A percentile compares a stretch with the other conserved stretches of the same genome.
phyloP scores from a whole-genome alignment of 495 filamentous ascomycete species.

The Poronia punctata region DNA sequence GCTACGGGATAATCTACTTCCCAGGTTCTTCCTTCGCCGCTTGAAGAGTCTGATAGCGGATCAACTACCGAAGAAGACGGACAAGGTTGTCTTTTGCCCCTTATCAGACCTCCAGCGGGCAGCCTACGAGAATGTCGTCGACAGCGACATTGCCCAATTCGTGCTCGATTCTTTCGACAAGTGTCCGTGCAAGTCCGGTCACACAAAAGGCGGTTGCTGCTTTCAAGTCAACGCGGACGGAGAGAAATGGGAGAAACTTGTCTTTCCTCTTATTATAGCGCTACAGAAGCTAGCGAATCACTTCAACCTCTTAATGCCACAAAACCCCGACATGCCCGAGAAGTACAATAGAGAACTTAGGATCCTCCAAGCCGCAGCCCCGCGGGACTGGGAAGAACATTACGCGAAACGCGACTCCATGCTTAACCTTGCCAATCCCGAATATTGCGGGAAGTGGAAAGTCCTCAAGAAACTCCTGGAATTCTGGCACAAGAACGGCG shows the following conservation, averaged over 20 bases:
- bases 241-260: conserved; percentile 63
- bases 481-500: conserved; percentile 83
- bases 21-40: conserved; percentile 83
- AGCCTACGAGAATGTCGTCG: conserved; percentile 77
- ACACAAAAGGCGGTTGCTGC: conserved; percentile 81
- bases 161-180: conserved; percentile 59
- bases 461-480: conserved; percentile 77
- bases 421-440: conserved; percentile 74
- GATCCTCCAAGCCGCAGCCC: conserved; percentile 66
- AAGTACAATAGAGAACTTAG: conserved; percentile 76
- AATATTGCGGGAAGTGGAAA: conserved; percentile 98
- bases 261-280: conserved; percentile 78
- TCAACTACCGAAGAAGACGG: conserved; percentile 93
- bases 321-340: conserved; percentile 57
- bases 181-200: conserved; percentile 65
- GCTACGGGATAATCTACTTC: conserved; percentile 81
- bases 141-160: conserved; percentile 60
- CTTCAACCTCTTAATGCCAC: conserved; percentile 79
- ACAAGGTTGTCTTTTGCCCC: conserved; percentile 92
- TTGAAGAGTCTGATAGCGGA: conserved; percentile 91
- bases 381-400: conserved; percentile 68
- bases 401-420: conserved; percentile 72
- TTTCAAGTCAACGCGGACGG: conserved; percentile 50
- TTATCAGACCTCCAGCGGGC: conserved; percentile 74
- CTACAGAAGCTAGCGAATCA: conserved; percentile 90